Evolutionary conservation across 2,329 filamentous ascomycete species (phyloP), one percentile per base, ranked within the genome.

Genomic region (Penicillium sp.): DNA sequence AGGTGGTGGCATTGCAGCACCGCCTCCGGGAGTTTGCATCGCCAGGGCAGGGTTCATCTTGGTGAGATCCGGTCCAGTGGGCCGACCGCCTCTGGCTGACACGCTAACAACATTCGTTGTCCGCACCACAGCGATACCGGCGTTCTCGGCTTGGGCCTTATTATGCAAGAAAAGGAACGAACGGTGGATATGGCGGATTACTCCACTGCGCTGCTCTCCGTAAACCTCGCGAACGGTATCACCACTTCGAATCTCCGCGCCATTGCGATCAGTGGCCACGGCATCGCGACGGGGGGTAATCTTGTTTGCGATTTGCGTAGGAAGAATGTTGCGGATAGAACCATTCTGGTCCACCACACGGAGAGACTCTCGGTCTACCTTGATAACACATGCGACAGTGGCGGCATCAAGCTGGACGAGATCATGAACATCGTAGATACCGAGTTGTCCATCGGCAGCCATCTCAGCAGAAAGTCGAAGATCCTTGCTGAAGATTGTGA

Each of bases 401-500:
- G 92, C 88, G 40, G 91, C 86, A 74, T 97, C 93, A 60, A 99
- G 84, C 75, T 97, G 92, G 15, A 99, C 91, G 27, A 99, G 83
- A 72, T 99, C 94, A 66, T 95, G 91, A 34, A 99, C 86, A 65
- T 92, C 89, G 73, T 90, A 97, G 75, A 95, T 90, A 11, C 91
- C 91, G n/a, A 93, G 79, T 59, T 79, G 81, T 29, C 91, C 89
- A 69, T 92, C 87, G 16, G 91, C 92, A 61, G 92, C 92, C 65
- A 92, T 91, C 71, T 97, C 94, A 54, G 91, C 91, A 29, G 94
- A 94, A 74, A 96, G 91, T 65, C 95, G 86, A 59, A 99, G 78
- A 77, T 99, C 94, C 73, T 96, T 97, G 79, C 93, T 97, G 72
- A 99, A 99, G 34, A 99, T 94, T 0, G 92, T 97, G 65, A 99